Percentiles rank a stretch among this genome's conserved stretches.
phyloP scores from a whole-genome alignment of 495 filamentous ascomycete species.

The Tetracladium setigerum region DNA sequence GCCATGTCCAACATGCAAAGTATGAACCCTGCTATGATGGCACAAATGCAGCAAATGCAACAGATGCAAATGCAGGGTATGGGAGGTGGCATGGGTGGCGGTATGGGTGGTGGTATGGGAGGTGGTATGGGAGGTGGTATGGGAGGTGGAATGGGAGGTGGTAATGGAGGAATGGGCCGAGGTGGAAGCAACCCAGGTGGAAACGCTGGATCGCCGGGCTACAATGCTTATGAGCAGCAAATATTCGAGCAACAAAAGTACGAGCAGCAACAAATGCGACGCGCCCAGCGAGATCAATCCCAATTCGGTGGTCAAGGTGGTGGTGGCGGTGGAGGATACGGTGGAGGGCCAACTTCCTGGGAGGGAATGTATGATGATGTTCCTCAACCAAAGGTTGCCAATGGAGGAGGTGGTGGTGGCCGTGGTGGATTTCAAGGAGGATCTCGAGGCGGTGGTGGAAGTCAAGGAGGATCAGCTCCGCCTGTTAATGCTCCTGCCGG shows the following conservation, averaged over 20 bases:
- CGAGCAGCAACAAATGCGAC: constrained; percentile 59
- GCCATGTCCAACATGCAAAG: constrained; percentile 31
- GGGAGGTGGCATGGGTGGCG: constrained; percentile 28
- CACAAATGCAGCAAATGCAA: constrained; percentile 83
- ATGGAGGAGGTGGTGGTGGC: constrained; percentile 43
- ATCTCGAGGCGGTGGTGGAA: constrained; percentile 24
- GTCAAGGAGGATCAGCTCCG: constrained; percentile 22
- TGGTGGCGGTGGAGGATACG: constrained; percentile 24
- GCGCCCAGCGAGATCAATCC: constrained; percentile 18
- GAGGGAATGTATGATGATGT: constrained; percentile 99
- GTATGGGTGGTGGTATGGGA: constrained; percentile 25
- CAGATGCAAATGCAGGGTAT: constrained; percentile 45
- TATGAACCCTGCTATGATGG: constrained; percentile 55
- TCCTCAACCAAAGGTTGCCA: constrained; percentile 69
- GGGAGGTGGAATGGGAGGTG: constrained; percentile 20
- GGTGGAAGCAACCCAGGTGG: constrained; percentile 21
- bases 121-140: constrained; percentile 30
- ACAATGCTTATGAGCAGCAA: constrained; percentile 69
- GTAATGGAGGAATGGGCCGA: constrained; percentile 22
- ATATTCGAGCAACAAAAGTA: constrained; percentile 87
- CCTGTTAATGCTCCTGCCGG: constrained; percentile 52
- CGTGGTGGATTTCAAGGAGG: constrained; percentile 40
- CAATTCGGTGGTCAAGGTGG: constrained; percentile 16
- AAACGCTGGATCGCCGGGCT: constrained; percentile 39
- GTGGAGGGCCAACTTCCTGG: constrained; percentile 60